Evolutionary conservation across 306 rosid species (phyloP).

Genomic region (Quercus cerris): DNA sequence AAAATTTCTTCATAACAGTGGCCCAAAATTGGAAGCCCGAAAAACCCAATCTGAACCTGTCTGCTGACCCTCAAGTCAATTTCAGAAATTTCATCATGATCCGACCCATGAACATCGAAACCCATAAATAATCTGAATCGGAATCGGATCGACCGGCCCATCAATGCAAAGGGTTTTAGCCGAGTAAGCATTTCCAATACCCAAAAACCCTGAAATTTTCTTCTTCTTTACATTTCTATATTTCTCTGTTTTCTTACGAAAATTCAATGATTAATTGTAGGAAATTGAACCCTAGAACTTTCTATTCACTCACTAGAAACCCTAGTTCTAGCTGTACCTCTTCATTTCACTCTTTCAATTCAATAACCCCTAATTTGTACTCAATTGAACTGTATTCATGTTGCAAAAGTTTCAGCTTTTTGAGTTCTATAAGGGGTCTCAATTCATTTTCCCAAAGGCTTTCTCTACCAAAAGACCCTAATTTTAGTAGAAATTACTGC

Average conservation of each 20-base stretch:
- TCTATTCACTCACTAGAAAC: constrained; percentile 29
- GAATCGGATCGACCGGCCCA: no score
- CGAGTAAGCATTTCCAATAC: no score
- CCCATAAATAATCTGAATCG: no score
- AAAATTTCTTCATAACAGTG: no score
- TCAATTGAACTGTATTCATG: background rate
- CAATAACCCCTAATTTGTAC: background rate
- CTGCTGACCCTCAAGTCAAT: no score
- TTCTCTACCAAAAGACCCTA: background rate
- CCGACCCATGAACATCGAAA: no score
- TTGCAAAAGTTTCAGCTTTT: constrained; percentile 23
- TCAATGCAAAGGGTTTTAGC: no score
- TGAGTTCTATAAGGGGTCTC: constrained; percentile 28
- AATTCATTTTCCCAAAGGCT: background rate
- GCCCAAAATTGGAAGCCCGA: no score
- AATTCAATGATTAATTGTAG: constrained; percentile 40
- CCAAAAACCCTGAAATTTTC: background rate
- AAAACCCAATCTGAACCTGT: no score
- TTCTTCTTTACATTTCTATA: background rate
- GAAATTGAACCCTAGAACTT: constrained; percentile 26
- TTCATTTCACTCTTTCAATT: constrained; percentile 8
- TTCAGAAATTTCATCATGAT: no score
- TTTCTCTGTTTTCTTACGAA: no score
- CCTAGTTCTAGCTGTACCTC: constrained; percentile 16
- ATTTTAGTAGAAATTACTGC: constrained; percentile 38